Evolutionary conservation across 768 basidiomycete genomes (phyloP).

Genomic region (Tubosaeta sp.): DNA sequence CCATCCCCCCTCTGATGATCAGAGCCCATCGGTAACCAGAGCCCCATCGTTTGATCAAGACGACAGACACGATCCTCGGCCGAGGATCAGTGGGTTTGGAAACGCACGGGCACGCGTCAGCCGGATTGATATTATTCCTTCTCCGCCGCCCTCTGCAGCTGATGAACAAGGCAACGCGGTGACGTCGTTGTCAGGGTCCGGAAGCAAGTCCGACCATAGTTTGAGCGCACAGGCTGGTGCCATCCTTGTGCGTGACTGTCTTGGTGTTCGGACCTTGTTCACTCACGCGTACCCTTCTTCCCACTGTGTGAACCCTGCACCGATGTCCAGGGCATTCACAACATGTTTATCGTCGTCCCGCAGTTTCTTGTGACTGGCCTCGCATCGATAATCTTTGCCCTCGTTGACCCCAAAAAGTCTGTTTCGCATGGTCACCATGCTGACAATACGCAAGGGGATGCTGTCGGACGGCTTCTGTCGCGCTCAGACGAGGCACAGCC

Average conservation of each 20-base stretch:
- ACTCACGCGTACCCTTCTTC: background rate
- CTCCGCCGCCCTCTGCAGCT: constrained; percentile 8
- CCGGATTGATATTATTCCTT: constrained; percentile 32
- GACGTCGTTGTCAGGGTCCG: constrained; percentile 9
- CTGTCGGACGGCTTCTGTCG: constrained; percentile 1
- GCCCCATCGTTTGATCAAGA: constrained; percentile 6
- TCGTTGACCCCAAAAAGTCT: constrained; percentile 65
- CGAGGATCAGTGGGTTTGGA: constrained; percentile 30
- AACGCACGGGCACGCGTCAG: constrained; percentile 49
- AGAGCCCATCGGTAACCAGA: background rate
- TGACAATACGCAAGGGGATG: background rate
- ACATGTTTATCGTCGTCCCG: constrained; percentile 89
- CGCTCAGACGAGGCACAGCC: constrained; percentile 30
- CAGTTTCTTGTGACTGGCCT: constrained; percentile 91
- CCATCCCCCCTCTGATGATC: background rate
- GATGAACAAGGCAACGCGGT: constrained; percentile 17
- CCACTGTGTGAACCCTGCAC: constrained; percentile 1
- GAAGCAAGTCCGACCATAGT: constrained; percentile 23
- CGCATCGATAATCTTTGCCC: constrained; percentile 79
- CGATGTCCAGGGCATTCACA: constrained; percentile 78
- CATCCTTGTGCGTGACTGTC: constrained; percentile 56
- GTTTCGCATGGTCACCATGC: constrained; percentile 15
- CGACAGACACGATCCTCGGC: constrained; percentile 10
- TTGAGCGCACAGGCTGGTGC: constrained; percentile 85
- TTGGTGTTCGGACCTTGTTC: background rate